A percentile compares a stretch with the other conserved stretches of the same genome.
Evolutionary conservation across 441 rosid genomes (phyloP).

Genomic region (Syzygium syzygioides): DNA sequence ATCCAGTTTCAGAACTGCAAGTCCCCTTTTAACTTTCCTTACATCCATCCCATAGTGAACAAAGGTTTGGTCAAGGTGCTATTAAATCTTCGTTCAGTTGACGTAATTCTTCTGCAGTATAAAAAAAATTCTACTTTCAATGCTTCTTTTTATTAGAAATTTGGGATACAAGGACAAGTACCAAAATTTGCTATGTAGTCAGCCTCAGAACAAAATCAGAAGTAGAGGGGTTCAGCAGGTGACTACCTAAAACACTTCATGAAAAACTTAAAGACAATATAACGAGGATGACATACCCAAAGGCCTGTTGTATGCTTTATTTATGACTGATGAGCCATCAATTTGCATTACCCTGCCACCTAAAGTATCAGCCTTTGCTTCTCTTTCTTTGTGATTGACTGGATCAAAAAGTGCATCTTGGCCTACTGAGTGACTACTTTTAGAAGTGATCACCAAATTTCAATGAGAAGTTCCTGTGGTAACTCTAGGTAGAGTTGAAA

Average conservation of each 20-base stretch:
- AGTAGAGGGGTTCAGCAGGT: background rate
- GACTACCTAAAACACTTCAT: constrained; percentile 18
- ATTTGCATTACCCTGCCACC: too few relatives aligned
- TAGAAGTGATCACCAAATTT: constrained; percentile 16
- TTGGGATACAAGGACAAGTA: background rate
- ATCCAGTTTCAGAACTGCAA: background rate
- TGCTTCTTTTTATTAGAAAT: background rate
- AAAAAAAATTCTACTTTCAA: background rate
- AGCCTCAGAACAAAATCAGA: background rate
- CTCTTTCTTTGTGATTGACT: constrained; percentile 25
- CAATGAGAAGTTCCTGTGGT: constrained; percentile 20
- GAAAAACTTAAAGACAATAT: constrained; percentile 45
- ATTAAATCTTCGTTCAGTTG: background rate
- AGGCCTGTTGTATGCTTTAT: constrained; percentile 44
- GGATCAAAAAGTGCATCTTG: constrained; percentile 20
- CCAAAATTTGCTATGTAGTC: background rate
- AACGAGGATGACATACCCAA: constrained; percentile 69
- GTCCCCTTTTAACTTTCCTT: background rate
- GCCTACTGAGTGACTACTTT: constrained; percentile 12
- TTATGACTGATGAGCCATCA: too few relatives aligned
- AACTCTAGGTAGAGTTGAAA: constrained; percentile 18
- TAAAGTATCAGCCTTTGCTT: background rate
- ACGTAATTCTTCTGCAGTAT: background rate
- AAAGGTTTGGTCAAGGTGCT: background rate
- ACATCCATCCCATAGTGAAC: background rate